These are phyloP conservation scores for Inga oerstediana DNA, from an alignment of 306 rosid species.

Conservation along the genomic window DNA sequence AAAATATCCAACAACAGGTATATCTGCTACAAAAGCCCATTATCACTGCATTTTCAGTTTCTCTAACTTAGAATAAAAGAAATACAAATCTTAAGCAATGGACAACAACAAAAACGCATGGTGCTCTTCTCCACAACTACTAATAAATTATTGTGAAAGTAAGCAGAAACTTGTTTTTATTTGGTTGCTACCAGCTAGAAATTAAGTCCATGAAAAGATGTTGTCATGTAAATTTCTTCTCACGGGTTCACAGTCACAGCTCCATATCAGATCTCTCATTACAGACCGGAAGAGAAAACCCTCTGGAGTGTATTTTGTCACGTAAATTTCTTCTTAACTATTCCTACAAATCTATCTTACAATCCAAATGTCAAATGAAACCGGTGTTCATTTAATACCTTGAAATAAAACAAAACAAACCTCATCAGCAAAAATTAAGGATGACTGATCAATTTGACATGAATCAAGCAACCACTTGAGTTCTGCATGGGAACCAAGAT, in stretches of 20 bases:
- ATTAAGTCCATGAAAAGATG: neutral
- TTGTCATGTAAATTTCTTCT: neutral
- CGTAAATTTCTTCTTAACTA: neutral
- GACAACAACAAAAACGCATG: neutral
- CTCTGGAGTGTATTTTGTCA: neutral
- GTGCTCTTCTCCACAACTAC: neutral
- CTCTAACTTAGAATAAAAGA: too few species aligned
- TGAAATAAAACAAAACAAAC: constrained; percentile 37
- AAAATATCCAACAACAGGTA: neutral
- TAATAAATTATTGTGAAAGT: neutral
- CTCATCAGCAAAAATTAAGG: constrained; percentile 81
- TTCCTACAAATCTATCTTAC: neutral
- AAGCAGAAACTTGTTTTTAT: neutral
- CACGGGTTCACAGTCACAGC: neutral
- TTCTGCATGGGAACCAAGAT: constrained; percentile 64
- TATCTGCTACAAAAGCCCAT: neutral
- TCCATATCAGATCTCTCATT: neutral
- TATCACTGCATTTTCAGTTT: neutral
- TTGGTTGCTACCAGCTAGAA: too few species aligned
- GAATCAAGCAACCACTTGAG: constrained; percentile 85
- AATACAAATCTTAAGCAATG: neutral
- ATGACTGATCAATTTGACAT: constrained; percentile 71
- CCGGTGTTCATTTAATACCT: neutral
- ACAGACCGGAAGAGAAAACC: neutral
- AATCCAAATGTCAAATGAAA: constrained; percentile 11